Evolutionary conservation across 1,139 yeast species (phyloP).

Genomic region (Geotrichum armillariae): DNA sequence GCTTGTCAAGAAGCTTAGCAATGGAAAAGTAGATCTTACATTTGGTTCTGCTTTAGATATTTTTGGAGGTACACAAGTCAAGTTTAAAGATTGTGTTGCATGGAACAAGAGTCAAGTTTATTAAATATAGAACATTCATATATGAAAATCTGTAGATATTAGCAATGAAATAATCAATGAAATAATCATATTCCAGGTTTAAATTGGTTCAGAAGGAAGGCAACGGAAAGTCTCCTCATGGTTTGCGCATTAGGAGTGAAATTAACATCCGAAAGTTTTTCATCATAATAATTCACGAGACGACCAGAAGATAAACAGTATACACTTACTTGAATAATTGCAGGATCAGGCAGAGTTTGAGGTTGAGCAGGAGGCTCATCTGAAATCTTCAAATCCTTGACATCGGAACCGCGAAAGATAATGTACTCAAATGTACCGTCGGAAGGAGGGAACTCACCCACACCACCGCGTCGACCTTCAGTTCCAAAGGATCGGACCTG

Average conservation of each 20-base stretch:
- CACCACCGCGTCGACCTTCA: conserved; percentile 81
- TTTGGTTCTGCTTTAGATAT: conserved; percentile 92
- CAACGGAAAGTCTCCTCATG: conserved; percentile 23
- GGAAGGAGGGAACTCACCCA: conserved; percentile 73
- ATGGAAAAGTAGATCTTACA: conserved; percentile 85
- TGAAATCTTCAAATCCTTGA: conserved; percentile 81
- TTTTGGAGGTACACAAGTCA: conserved; percentile 84
- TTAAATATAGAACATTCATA: not conserved
- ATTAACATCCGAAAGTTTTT: conserved; percentile 22
- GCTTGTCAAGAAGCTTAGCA: conserved; percentile 63
- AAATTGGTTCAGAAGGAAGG: conserved; percentile 23
- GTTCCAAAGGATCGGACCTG: conserved; percentile 88
- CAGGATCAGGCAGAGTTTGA: conserved; percentile 35
- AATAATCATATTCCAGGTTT: not conserved
- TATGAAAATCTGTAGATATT: not conserved
- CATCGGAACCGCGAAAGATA: conserved; percentile 90
- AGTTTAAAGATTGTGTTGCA: conserved; percentile 65
- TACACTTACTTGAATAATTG: conserved; percentile 36
- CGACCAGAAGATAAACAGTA: too few relatives aligned
- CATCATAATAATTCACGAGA: too few relatives aligned
- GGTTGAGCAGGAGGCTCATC: conserved; percentile 56
- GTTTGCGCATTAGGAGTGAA: conserved; percentile 20
- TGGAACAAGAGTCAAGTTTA: conserved; percentile 54
- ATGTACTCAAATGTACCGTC: conserved; percentile 74
- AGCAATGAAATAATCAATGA: too few relatives aligned